Base-by-base conservation (phyloP, 2,329 filamentous ascomycete species). In the Talaromyces marneffei region DNA sequence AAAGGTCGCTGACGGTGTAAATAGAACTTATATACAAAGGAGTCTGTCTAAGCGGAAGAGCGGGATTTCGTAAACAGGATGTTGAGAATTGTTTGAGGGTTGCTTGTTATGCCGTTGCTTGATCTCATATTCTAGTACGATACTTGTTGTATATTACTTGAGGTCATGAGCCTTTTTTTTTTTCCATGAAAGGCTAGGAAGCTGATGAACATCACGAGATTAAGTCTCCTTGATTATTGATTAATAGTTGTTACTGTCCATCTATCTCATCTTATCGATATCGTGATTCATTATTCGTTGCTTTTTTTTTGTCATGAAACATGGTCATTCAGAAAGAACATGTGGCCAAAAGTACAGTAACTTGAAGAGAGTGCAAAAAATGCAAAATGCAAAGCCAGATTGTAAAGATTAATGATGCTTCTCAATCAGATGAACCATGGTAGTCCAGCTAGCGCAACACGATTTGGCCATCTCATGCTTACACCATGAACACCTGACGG, bases 51-150 rank as follows among this genome's bases (percentile, higher is more conserved):
- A 46, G 63, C 54, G 59, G 61, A 48, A 52, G 56, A 40, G 57
- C 63, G 39, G 62, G 65, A 50, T 61, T 59, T 50, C 20, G 65
- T 25, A 48, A 64, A 63, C 27, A 56, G 52, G 59, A 64, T 60
- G 57, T 63, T 4, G 62, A 63, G 10, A 37, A 61, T 18, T 53
- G 46, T 53, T 40, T 59, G 33, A 23, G 37, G 33, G 14, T 23
- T 29, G 46, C 57, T 31, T 40, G 46, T 33, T 59, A 59, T 42
- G 33, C 48, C n/a, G 48, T 60, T n/a, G 39, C 29, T 37, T 52
- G 12, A 57, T 20, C 23, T 14, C 27, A 27, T 2, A 37, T 16
- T n/a, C 4, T 16, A 37, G 3, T 37, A 37, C 4, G 35, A 14
- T 14, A 37, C 12, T 37, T 37, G 2, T 37, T 16, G 14, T 37